A percentile compares a stretch with the other conserved stretches of the same genome.
Conservation (phyloP, 139 green algal species). For the Volvox africanus region DNA sequence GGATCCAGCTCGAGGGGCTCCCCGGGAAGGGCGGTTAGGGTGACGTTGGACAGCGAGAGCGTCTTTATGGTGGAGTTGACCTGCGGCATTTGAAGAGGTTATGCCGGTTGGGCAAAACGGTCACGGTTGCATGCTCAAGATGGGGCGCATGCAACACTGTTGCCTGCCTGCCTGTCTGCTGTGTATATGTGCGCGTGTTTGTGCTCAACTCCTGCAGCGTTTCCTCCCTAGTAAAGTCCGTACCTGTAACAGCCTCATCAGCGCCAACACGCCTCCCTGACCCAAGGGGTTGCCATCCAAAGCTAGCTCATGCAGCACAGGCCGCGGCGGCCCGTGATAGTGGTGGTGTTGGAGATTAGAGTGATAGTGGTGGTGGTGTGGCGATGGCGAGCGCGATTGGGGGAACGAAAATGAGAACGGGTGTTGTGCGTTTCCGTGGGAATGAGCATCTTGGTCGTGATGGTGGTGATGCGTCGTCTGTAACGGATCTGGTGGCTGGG, state of each 20-base stretch:
- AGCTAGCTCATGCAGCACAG: constrained; percentile 10
- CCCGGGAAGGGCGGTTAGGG: background rate
- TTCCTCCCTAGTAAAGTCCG: too few species aligned
- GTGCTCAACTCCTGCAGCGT: too few species aligned
- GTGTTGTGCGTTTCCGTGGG: background rate
- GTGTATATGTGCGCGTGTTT: too few species aligned
- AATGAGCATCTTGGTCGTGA: background rate
- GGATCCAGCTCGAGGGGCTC: constrained; percentile 39
- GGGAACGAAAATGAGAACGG: background rate
- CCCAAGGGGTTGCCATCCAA: constrained; percentile 40
- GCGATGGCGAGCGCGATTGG: background rate
- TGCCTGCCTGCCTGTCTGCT: too few species aligned
- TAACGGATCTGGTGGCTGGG: background rate
- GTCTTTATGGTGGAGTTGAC: background rate
- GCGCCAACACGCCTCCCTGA: constrained; percentile 23
- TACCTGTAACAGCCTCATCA: constrained; percentile 14
- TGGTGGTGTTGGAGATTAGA: background rate
- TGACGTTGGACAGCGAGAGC: constrained; percentile 9
- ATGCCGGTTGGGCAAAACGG: too few species aligned
- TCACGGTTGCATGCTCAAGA: too few species aligned
- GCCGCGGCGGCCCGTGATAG: background rate
- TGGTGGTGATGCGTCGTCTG: background rate
- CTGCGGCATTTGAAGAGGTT: background rate
- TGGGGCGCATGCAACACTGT: too few species aligned
- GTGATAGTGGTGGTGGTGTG: background rate